A percentile compares a stretch with the other conserved stretches of the same genome.
These are phyloP conservation scores for Pseudoturritis turrita DNA, from an alignment of 345 rosid genomes.

Conservation along the genomic window DNA sequence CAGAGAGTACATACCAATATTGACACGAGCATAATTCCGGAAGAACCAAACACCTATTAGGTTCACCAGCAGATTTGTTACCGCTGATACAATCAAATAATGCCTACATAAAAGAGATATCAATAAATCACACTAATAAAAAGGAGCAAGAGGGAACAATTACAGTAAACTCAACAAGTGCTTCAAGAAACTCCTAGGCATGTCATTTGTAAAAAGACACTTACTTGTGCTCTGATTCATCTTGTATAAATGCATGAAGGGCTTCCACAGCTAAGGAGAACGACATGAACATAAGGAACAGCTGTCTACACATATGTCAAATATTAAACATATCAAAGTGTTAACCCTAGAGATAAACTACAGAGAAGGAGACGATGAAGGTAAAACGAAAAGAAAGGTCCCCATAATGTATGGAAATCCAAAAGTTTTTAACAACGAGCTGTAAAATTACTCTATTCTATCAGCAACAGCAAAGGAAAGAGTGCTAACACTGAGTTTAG, in stretches of 20 bases:
- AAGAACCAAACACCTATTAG: slow-evolving; percentile 98
- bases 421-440: neutral
- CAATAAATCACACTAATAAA: neutral
- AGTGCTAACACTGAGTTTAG: neutral
- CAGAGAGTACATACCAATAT: slow-evolving; percentile 56
- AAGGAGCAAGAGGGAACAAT: neutral
- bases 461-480: slow-evolving; percentile 3
- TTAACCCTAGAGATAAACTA: slow-evolving; percentile 28
- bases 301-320: slow-evolving; percentile 95
- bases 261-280: slow-evolving; percentile 98
- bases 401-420: neutral
- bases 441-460: neutral
- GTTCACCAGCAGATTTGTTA: slow-evolving; percentile 86
- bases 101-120: slow-evolving; percentile 54
- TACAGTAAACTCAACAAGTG: neutral
- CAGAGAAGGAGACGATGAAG: neutral
- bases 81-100: slow-evolving; percentile 95
- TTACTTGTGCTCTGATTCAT: slow-evolving; percentile 98
- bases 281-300: slow-evolving; percentile 98
- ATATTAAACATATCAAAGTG: slow-evolving; percentile 40
- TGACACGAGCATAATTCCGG: slow-evolving; percentile 89
- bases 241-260: slow-evolving; percentile 97
- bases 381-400: neutral
- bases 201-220: slow-evolving; percentile 19
- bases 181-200: neutral